Evolutionary conservation across 805 yeast species (phyloP), one percentile per base, ranked within the genome.

Genomic region (Lipomyces yamanashiensis): DNA sequence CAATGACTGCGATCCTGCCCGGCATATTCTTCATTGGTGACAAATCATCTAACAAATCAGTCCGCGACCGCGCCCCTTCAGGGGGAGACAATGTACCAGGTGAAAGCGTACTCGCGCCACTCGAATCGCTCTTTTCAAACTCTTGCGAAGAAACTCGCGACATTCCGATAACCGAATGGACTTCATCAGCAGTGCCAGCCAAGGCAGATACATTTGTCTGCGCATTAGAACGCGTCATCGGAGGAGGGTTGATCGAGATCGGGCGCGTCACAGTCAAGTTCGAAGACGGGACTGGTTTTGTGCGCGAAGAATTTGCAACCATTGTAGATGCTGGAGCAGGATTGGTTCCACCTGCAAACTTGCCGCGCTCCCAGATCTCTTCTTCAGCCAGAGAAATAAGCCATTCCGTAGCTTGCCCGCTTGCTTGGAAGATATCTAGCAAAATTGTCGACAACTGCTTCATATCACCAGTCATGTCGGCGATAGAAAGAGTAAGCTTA

Each of bases 341-440:
- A 36, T 19, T 45, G 8, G 23, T 19, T 4, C 43, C 28, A 2
- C 49, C 50, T 6, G 53, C 21, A 40, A 40, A 28, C 21, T 54
- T 47, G 8, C 66, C 63, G 1, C 76, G 44, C 19, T 64, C 70
- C 13, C 59, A 63, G 50, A 91, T 78, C 73, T 92, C 98, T 19
- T 77, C 80, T 40, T 86, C 87, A 74, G 90, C 85, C 61, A 92
- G 76, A 0, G 86, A 81, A 61, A 82, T 80, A 67, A 93, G 85
- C 92, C 96, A 92, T 19, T 82, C 84, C 48, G 85, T 84, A 68
- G 89, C 95, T 54, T 80, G 80, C 7, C 85, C 85, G 44, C 88
- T 77, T 19, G 90, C 81, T 72, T 90, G 93, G 72, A 88, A 90
- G 15, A 90, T 83, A 71, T 90, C 92, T 57, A 90, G 75, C 61